Conservation (phyloP, 2,329 filamentous ascomycete genomes). For the Penicillium sp. region DNA sequence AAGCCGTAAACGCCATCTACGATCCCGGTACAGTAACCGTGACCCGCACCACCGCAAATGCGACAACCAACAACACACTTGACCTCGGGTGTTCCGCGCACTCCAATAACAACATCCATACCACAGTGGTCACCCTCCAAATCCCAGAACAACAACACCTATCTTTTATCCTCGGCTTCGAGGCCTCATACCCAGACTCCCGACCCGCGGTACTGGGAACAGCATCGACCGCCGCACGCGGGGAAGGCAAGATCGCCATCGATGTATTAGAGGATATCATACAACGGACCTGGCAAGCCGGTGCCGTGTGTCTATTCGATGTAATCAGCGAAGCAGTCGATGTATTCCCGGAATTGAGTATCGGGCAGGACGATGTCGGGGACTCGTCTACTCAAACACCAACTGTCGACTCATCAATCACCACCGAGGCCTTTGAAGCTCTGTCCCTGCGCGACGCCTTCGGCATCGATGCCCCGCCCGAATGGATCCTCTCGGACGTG, state of each 20-base stretch:
- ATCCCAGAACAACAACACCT: constrained; percentile 58
- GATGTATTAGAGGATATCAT: constrained; percentile 66
- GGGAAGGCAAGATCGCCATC: constrained; percentile 70
- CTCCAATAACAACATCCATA: constrained; percentile 24
- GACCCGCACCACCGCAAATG: constrained; percentile 22
- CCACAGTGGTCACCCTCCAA: constrained; percentile 56
- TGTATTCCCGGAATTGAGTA: constrained; percentile 55
- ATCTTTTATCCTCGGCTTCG: constrained; percentile 61
- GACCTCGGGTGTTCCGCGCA: constrained; percentile 25
- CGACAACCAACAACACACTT: constrained; percentile 26
- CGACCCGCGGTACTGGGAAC: constrained; percentile 73
- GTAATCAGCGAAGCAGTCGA: constrained; percentile 67
- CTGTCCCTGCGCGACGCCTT: constrained; percentile 29
- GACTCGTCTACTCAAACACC: constrained; percentile 11
- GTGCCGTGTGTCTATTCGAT: constrained; percentile 84
- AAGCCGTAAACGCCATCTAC: constrained; percentile 58
- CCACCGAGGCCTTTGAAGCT: constrained; percentile 24
- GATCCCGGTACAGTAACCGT: constrained; percentile 60
- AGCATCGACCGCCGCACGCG: constrained; percentile 69
- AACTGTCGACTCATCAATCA: not conserved
- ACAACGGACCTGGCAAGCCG: constrained; percentile 64
- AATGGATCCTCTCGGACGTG: constrained; percentile 72
- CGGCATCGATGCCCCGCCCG: constrained; percentile 44
- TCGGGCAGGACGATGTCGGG: constrained; percentile 26
- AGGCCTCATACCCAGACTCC: constrained; percentile 68